phyloP scores from a whole-genome alignment of 257 asterid genomes.

The Anisodus tanguticus region DNA sequence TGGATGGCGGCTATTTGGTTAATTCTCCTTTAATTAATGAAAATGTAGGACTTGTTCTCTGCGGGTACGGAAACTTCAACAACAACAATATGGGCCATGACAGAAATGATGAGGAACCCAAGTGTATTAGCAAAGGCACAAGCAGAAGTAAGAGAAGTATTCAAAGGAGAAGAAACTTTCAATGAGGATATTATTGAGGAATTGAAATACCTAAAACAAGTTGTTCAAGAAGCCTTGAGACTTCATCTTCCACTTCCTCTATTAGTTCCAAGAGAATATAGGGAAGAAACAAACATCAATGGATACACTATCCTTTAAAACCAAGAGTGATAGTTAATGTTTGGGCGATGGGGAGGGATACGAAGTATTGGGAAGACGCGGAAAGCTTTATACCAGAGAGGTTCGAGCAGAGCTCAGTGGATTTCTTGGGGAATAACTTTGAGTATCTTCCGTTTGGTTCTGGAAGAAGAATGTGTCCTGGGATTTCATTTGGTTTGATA shows the following conservation, averaged over 20 bases:
- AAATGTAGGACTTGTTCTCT: conserved; percentile 28
- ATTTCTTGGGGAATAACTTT: conserved; percentile 16
- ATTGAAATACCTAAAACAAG: background rate
- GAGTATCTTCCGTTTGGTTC: conserved; percentile 18
- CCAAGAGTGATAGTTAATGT: background rate
- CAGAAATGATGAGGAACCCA: conserved; percentile 33
- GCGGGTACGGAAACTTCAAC: conserved; percentile 28
- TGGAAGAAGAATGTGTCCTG: background rate
- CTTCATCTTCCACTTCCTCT: background rate
- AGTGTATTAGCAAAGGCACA: conserved; percentile 30
- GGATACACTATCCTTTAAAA: conserved; percentile 25
- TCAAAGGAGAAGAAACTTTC: background rate
- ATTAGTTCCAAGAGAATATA: background rate
- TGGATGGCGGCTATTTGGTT: background rate
- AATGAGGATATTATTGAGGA: background rate
- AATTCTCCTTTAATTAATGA: background rate
- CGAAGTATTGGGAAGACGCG: background rate
- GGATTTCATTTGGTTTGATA: background rate
- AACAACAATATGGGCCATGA: conserved; percentile 32
- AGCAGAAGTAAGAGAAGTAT: background rate
- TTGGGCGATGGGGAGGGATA: background rate
- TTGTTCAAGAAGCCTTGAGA: conserved; percentile 18
- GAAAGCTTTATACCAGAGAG: background rate
- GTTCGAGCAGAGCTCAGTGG: background rate
- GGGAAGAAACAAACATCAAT: conserved; percentile 21